These are phyloP conservation scores for Tubosaeta sp. DNA, from an alignment of 768 basidiomycete species.

Conservation along the genomic window DNA sequence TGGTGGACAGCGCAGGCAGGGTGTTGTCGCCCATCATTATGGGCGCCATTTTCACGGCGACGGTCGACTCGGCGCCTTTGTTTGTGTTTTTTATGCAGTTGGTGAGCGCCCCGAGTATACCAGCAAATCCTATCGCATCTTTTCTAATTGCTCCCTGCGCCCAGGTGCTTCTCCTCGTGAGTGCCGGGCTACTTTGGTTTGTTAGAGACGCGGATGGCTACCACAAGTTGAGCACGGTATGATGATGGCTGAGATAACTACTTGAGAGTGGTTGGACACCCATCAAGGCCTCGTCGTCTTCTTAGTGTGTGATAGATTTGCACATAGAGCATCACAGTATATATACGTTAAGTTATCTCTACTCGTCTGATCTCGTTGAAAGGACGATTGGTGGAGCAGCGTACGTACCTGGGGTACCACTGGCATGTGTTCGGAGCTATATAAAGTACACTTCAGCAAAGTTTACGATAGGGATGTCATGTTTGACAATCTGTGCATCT, in stretches of 20 bases:
- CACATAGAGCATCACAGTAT: neutral
- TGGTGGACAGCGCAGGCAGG: constrained; percentile 19
- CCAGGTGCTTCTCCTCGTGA: constrained; percentile 16
- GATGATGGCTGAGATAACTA: neutral
- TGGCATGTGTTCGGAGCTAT: no score
- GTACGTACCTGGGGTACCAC: no score
- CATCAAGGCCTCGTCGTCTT: no score
- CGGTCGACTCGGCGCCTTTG: constrained; percentile 18
- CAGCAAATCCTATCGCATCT: no score
- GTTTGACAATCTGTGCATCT: no score
- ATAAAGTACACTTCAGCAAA: no score
- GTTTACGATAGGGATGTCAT: no score
- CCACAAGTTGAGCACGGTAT: constrained; percentile 7
- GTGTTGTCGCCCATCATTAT: constrained; percentile 28
- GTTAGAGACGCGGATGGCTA: constrained; percentile 22
- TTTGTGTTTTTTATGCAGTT: constrained; percentile 23
- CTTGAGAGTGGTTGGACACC: neutral
- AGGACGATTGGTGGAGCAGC: no score
- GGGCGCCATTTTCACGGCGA: constrained; percentile 25
- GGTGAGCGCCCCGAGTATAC: constrained; percentile 14
- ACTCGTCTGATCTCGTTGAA: no score
- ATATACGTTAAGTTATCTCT: neutral
- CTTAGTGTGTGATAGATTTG: no score
- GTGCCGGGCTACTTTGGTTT: constrained; percentile 16
- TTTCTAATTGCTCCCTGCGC: neutral